Base-by-base conservation (phyloP, 202 grass and related monocot species). In the Cymbopogon flexuosus region DNA sequence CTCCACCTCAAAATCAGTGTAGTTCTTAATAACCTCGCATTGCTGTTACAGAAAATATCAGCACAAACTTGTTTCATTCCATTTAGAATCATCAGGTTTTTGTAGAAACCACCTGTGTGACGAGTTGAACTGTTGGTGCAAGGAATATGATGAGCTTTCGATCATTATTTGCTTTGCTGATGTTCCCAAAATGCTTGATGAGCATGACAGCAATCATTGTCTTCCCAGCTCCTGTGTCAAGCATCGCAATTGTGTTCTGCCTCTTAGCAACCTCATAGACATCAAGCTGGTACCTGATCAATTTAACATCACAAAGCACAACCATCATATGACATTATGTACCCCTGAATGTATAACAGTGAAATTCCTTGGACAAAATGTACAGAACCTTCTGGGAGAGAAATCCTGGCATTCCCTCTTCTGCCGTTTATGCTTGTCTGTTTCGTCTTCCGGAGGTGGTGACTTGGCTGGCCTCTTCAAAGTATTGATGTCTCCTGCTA, bases 201-300 rank as follows among this genome's bases (percentile, higher is more conserved):
- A 97, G 90, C 94, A 97, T 97, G 23, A 93, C 81, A 6, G 94
- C 87, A 31, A 94, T 92, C 88, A 97, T 94, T 15, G 94, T 97
- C 84, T 91, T 97, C 59, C 89, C 94, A 0, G 92, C 65, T 41
- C 90, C 94, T 0, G 94, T 97, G 46, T 97, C 92, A 39, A 97
- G 86, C 88, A 97, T 84, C 2, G 76, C 92, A 16, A 97, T 97
- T 52, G 94, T 94, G 86, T 97, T 97, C 18, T 74, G 61, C 42
- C 13, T 71, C 76, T 49, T 73, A 16, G 95, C 92, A 75, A 89
- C 88, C 73, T 91, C 86, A 73, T 86, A 92, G 23, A 94, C 81
- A 72, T 89, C 95, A 43, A 91, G 68, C 35, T 94, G 92, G 73
- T 94, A 94, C 72, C 95, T 97, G 84, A 78, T 30, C 24, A 69